These are phyloP conservation scores for Didymella sp. DNA, from an alignment of 2,329 filamentous ascomycete genomes.

Conservation along the genomic window DNA sequence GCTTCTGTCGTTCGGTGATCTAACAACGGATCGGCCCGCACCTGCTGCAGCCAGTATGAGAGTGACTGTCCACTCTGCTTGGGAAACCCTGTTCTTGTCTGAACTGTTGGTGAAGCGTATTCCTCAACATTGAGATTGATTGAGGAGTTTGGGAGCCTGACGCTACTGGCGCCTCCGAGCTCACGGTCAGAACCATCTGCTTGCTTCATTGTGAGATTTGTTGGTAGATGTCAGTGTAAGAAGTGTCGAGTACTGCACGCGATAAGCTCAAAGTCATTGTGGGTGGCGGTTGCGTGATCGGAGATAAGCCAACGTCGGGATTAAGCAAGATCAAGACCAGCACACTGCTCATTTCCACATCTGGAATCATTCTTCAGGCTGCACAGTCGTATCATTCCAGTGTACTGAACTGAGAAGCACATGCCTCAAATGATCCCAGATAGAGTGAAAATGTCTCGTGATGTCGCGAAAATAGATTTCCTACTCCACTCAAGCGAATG, in stretches of 20 bases:
- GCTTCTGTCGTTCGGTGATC: slow-evolving; percentile 40
- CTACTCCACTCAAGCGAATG: neutral
- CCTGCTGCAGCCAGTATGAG: slow-evolving; percentile 40
- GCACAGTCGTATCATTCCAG: neutral
- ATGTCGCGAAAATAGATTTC: neutral
- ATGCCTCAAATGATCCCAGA: neutral
- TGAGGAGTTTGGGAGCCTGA: slow-evolving; percentile 19
- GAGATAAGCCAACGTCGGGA: slow-evolving; percentile 3
- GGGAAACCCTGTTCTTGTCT: slow-evolving; percentile 28
- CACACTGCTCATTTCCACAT: neutral
- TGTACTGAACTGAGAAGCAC: no score
- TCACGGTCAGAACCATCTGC: neutral
- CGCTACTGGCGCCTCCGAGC: slow-evolving; percentile 15
- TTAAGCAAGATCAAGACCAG: neutral
- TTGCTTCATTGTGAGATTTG: slow-evolving; percentile 19
- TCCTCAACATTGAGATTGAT: slow-evolving; percentile 29
- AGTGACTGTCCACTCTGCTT: slow-evolving; percentile 37
- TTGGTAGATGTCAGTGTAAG: neutral
- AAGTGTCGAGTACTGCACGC: neutral
- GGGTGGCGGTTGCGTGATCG: slow-evolving; percentile 11
- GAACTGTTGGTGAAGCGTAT: slow-evolving; percentile 22
- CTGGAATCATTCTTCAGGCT: neutral
- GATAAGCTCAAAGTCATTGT: neutral
- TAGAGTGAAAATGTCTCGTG: neutral
- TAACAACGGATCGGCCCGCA: slow-evolving; percentile 34